Evolutionary conservation across 257 asterid genomes (phyloP), one percentile per base, ranked within the genome.

Genomic region (Cordia subcordata): DNA sequence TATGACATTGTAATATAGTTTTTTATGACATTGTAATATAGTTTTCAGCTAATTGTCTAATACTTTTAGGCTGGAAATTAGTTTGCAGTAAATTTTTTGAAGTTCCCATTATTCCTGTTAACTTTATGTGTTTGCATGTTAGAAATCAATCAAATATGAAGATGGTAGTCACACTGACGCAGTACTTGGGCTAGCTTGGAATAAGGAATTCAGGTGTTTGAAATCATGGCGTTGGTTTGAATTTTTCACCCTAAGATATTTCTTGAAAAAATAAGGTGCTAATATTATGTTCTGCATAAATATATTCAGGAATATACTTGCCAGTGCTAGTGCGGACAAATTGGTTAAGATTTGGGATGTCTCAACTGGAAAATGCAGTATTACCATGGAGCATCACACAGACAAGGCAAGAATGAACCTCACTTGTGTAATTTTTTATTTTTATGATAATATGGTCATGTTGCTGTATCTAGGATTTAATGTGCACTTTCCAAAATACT

Each of bases 121-220:
- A n/a, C 37, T 51, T 33, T 58, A 16, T 60, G 57, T 37, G 65
- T 37, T 64, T 61, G 64, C 17, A 55, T 49, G 45, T 27, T 55
- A 93, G 97, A 85, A 77, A 81, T 80, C 86, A 42, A 61, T 79
- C 71, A 85, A 83, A 68, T 88, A 83, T 70, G 86, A 82, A 69
- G 86, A 82, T 32, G 97, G 81, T 20, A 89, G 97, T 63, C 99
- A 93, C 83, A 79, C 87, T 9, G 92, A 80, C 74, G 72, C 94
- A 49, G 92, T 86, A 63, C 95, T 93, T 61, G 96, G 95, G 54
- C 96, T 93, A 72, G 87, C 97, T 75, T 93, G 96, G 99, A 93
- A 93, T 73, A 86, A 83, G 73, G 95, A 86, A 62, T 86, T 77
- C 79, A 85, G 88, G 97, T 92, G 55, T 47, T 37, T 54, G 51